Conservation (phyloP, 768 basidiomycete genomes). For the Lentinula detonsa region DNA sequence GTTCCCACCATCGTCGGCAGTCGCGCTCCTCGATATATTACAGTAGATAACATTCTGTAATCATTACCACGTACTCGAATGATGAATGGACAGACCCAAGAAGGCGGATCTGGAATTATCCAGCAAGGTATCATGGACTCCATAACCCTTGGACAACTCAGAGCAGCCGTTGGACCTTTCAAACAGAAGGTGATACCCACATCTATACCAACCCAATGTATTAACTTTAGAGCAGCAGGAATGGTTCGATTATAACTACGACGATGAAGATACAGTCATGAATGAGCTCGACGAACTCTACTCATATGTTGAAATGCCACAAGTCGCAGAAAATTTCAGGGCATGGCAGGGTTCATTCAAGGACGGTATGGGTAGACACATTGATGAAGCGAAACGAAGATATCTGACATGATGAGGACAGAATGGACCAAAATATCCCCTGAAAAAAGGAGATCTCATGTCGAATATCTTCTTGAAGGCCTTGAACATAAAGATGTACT, state of each 20-base stretch:
- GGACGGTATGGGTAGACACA: constrained; percentile 46
- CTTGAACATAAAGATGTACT: constrained; percentile 84
- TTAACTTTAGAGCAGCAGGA: constrained; percentile 51
- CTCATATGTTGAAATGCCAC: constrained; percentile 92
- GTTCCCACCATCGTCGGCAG: too few species aligned
- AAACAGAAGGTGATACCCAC: constrained; percentile 59
- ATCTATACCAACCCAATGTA: neutral
- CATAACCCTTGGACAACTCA: constrained; percentile 78
- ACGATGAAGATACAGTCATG: constrained; percentile 94
- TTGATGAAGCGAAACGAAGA: neutral
- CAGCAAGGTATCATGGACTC: constrained; percentile 53
- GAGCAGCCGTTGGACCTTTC: constrained; percentile 59
- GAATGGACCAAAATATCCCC: constrained; percentile 77
- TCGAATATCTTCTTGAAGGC: constrained; percentile 78
- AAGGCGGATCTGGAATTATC: constrained; percentile 17
- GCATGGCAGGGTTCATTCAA: constrained; percentile 84
- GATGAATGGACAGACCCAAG: constrained; percentile 20
- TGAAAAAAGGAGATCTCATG: constrained; percentile 59
- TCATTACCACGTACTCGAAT: too few species aligned
- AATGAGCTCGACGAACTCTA: constrained; percentile 98
- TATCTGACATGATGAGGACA: constrained; percentile 4
- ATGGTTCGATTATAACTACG: constrained; percentile 88
- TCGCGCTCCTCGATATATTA: too few species aligned
- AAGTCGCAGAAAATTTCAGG: constrained; percentile 80
- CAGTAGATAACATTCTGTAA: too few species aligned